phyloP scores from a whole-genome alignment of 164 flowering plant species.

The Paratinospora sagittata region DNA sequence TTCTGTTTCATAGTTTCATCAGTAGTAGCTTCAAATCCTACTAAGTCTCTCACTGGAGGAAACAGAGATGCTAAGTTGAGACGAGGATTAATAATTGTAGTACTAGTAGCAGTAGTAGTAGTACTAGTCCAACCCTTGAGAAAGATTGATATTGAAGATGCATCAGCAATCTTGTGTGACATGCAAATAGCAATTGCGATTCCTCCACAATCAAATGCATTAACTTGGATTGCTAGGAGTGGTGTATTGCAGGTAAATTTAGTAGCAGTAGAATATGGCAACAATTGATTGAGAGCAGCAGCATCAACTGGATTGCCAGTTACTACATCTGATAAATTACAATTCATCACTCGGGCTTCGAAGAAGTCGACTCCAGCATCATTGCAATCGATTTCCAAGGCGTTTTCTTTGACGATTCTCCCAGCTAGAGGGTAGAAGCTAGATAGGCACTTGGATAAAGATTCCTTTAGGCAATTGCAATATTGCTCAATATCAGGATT shows the following conservation, averaged over 20 bases:
- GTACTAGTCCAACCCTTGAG: constrained; percentile 23
- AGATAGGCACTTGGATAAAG: background rate
- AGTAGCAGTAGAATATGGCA: constrained; percentile 15
- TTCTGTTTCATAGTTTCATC: background rate
- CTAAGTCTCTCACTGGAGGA: constrained; percentile 15
- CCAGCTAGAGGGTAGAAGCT: background rate
- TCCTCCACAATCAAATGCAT: constrained; percentile 39
- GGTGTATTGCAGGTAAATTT: background rate
- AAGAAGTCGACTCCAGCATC: constrained; percentile 4
- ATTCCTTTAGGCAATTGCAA: background rate
- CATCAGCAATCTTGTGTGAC: constrained; percentile 39
- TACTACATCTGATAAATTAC: constrained; percentile 1
- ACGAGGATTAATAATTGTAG: background rate
- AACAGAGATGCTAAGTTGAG: constrained; percentile 11
- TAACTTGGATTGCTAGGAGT: constrained; percentile 26
- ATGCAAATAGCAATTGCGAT: constrained; percentile 23
- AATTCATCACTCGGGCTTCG: constrained; percentile 1
- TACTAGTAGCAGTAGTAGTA: constrained; percentile 14
- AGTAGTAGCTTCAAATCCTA: background rate
- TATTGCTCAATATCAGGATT: background rate
- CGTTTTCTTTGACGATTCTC: background rate
- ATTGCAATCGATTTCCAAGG: background rate
- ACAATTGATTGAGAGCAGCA: background rate
- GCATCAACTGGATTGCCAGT: background rate
- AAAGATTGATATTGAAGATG: constrained; percentile 15